These are phyloP conservation scores for Knufia fluminis DNA, from an alignment of 2,329 filamentous ascomycete species.

Conservation along the genomic window DNA sequence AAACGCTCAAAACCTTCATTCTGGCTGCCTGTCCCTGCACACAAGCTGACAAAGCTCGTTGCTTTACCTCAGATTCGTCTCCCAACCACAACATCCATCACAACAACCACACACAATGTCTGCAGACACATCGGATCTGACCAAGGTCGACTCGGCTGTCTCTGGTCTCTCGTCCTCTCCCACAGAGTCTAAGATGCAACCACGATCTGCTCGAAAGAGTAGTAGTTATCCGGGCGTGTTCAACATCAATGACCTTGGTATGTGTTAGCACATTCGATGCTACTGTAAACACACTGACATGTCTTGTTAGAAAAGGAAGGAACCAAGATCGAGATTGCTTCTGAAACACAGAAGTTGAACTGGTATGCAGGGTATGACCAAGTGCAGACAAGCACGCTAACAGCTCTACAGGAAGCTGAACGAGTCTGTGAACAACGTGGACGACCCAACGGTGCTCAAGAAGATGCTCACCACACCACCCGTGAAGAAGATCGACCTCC, in stretches of 20 bases:
- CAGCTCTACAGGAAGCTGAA: constrained; percentile 71
- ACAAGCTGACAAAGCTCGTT: neutral
- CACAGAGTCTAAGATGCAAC: constrained; percentile 42
- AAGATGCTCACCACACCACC: constrained; percentile 69
- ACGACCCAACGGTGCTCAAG: constrained; percentile 78
- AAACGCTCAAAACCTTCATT: neutral
- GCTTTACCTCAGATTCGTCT: neutral
- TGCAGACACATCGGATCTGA: constrained; percentile 27
- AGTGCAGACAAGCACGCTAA: constrained; percentile 3
- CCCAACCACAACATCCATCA: neutral
- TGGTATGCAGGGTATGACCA: constrained; percentile 52
- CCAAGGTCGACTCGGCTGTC: constrained; percentile 87
- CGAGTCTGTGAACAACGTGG: constrained; percentile 65
- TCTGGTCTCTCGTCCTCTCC: constrained; percentile 64
- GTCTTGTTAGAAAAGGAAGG: constrained; percentile 58
- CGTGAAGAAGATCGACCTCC: constrained; percentile 88
- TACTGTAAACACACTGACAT: constrained; percentile 6
- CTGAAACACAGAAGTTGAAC: constrained; percentile 77
- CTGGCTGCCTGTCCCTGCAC: neutral
- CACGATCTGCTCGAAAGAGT: constrained; percentile 56
- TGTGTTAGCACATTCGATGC: constrained; percentile 25
- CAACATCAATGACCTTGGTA: constrained; percentile 82
- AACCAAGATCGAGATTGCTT: constrained; percentile 62
- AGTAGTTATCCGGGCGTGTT: constrained; percentile 63
- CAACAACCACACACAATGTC: constrained; percentile 18